These are phyloP conservation scores for Dictyostelium firmibasis DNA, from an alignment of 78 protist genomes.

Conservation along the genomic window DNA sequence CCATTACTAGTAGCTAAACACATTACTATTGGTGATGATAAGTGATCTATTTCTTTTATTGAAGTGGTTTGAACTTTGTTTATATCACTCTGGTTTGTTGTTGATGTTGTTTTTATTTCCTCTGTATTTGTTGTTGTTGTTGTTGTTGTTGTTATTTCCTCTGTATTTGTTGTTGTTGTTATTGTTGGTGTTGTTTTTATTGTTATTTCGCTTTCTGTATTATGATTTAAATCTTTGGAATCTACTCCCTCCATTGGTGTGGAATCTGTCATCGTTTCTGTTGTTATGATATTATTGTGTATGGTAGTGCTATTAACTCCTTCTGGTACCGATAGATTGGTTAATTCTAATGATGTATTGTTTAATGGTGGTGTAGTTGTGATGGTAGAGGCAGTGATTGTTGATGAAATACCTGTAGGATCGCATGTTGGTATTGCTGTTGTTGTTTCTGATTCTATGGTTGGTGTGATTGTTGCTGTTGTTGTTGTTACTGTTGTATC, in stretches of 20 bases:
- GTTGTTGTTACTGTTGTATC: neutral
- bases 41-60: neutral
- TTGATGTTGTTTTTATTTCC: neutral
- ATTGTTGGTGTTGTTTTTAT: neutral
- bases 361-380: neutral
- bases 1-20: neutral
- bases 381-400: neutral
- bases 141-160: neutral
- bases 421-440: neutral
- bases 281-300: neutral
- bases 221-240: neutral
- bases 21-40: neutral
- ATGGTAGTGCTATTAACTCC: neutral
- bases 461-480: neutral
- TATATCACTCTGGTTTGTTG: neutral
- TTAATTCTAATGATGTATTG: neutral
- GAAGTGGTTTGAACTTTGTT: too few species aligned
- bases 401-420: neutral
- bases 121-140: neutral
- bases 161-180: neutral
- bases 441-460: too few species aligned
- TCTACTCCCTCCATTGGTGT: neutral
- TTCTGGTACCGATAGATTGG: neutral
- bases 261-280: neutral
- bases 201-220: neutral